Conservation (phyloP, 2,329 filamentous ascomycete genomes). For the Colletotrichum endophyticum region DNA sequence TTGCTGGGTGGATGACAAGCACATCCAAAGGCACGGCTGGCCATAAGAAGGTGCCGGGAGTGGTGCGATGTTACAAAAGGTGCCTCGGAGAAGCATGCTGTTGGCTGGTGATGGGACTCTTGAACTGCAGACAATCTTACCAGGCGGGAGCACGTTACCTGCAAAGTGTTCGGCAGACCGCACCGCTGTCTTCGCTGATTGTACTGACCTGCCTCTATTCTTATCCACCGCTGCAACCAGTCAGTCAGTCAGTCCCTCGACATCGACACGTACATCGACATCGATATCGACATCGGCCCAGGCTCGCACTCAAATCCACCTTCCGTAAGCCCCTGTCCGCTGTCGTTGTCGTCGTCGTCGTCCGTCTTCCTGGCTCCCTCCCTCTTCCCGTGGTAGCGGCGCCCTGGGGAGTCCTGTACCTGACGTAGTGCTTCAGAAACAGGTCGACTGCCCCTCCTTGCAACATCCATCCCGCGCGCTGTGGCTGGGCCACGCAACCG, state of each 20-base stretch:
- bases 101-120: background rate
- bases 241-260: background rate
- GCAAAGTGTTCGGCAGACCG: background rate
- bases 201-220: background rate
- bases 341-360: background rate
- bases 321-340: background rate
- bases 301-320: background rate
- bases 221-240: background rate
- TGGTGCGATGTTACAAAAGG: background rate
- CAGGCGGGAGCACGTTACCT: background rate
- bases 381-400: background rate
- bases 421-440: background rate
- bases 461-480: background rate
- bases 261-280: background rate
- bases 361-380: background rate
- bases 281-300: background rate
- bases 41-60: background rate
- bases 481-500: background rate
- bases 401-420: background rate
- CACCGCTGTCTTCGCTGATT: background rate
- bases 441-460: background rate
- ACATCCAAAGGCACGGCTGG: background rate
- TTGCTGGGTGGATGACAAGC: background rate
- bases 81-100: background rate
- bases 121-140: background rate